phyloP scores from a whole-genome alignment of 441 rosid species.

The Euphorbia schlechtendalii region DNA sequence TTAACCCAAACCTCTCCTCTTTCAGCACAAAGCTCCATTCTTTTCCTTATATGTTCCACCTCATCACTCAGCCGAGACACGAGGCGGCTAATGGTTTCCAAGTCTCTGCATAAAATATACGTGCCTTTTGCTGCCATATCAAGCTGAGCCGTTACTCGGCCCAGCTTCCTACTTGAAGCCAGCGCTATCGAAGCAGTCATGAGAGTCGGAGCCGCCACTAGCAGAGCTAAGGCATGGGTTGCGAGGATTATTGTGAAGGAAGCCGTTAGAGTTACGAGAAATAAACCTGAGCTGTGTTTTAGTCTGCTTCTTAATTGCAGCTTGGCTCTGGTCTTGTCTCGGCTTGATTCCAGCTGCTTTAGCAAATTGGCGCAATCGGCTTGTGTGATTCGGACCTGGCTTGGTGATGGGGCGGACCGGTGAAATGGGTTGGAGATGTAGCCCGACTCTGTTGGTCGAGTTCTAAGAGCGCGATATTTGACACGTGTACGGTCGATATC shows the following conservation, averaged over 20 bases:
- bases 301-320: slow-evolving; percentile 29
- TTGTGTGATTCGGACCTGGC: slow-evolving; percentile 37
- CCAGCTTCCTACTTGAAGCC: slow-evolving; percentile 33
- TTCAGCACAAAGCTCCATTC: slow-evolving; percentile 47
- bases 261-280: slow-evolving; percentile 51
- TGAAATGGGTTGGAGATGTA: slow-evolving; percentile 31
- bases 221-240: slow-evolving; percentile 59
- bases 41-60: slow-evolving; percentile 40
- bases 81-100: slow-evolving; percentile 61
- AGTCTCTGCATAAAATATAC: slow-evolving; percentile 54
- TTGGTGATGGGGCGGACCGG: slow-evolving; percentile 20
- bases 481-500: slow-evolving; percentile 43
- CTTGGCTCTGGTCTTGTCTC: slow-evolving; percentile 42
- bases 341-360: slow-evolving; percentile 46
- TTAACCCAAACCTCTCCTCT: slow-evolving; percentile 39
- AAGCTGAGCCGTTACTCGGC: slow-evolving; percentile 32
- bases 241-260: slow-evolving; percentile 50
- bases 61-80: slow-evolving; percentile 57
- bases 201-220: slow-evolving; percentile 51
- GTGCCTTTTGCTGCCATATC: slow-evolving; percentile 69
- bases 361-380: slow-evolving; percentile 33
- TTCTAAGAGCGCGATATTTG: slow-evolving; percentile 27
- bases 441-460: slow-evolving; percentile 26
- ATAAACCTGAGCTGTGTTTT: slow-evolving; percentile 48
- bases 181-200: slow-evolving; percentile 30